Evolutionary conservation across 345 rosid species (phyloP), one percentile per base, ranked within the genome.

Genomic region (Diplotaxis tenuifolia): DNA sequence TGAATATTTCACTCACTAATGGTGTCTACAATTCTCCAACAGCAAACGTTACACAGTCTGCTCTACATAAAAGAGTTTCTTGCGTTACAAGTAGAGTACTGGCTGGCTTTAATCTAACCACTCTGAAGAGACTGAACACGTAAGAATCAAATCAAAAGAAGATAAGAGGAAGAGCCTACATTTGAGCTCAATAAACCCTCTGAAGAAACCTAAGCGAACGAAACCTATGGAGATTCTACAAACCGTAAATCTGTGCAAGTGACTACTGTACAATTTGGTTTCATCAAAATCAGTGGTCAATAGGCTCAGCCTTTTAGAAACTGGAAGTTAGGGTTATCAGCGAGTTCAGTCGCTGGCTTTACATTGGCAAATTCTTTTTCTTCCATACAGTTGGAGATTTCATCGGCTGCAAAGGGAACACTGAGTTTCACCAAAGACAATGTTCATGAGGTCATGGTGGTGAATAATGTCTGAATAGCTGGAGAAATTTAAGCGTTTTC

Each of bases 351-450:
- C 4, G 92, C 89, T 6, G 96, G 86, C 76, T 85, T 79, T 57
- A 88, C 89, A 18, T 80, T 85, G 29, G 78, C 31, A 61, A 88
- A 90, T 16, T 92, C 97, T 62, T 78, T 90, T 72, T 80, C 90
- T 75, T 86, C 78, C 63, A 82, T 45, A 22, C 80, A 72, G 78
- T 60, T 79, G 7, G 89, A 67, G 40, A 92, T 78, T 47, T 92
- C 99, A 3, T 95, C 99, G 3, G 86, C 79, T 12, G 87, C 76
- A 88, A 92, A 95, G 6, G 96, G 96, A 58, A 88, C 86, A 79
- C 97, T 92, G 87, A 53, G 70, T 67, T 67, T 14, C 65, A 45
- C 57, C 57, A 68, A 21, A 78, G 25, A 54, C 34, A 67, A 54
- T 7, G 9, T 15, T 23, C 36, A 54, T 53, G 54, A 64, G 29